Evolutionary conservation across 1,139 yeast genomes (phyloP).

Genomic region (Geotrichum reessii): DNA sequence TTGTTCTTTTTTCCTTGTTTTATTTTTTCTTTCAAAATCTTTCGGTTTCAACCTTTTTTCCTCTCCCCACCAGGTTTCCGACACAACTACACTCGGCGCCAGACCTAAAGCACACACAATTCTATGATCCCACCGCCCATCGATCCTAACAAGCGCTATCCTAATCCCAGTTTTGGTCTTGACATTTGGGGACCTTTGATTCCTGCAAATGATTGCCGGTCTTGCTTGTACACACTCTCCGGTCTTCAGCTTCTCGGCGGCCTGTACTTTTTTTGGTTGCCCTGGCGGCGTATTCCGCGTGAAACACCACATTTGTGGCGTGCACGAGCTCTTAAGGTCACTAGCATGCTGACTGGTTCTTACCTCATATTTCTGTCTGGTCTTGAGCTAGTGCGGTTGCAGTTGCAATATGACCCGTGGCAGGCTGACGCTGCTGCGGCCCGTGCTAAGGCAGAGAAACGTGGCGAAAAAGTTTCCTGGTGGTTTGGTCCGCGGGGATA

Average conservation of each 20-base stretch:
- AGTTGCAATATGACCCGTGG: slow-evolving; percentile 35
- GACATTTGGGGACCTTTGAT: slow-evolving; percentile 36
- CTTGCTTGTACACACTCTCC: slow-evolving; percentile 31
- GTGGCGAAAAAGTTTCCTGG: slow-evolving; percentile 23
- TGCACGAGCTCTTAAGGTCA: slow-evolving; percentile 24
- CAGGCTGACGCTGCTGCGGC: slow-evolving; percentile 34
- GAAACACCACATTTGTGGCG: slow-evolving; percentile 22
- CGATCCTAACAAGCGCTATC: slow-evolving; percentile 19
- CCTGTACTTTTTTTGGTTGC: slow-evolving; percentile 29
- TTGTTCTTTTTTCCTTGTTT: neutral
- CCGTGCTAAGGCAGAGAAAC: slow-evolving; percentile 23
- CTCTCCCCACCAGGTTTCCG: neutral
- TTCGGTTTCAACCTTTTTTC: neutral
- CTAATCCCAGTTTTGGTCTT: slow-evolving; percentile 35
- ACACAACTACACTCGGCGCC: neutral
- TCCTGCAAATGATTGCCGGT: slow-evolving; percentile 36
- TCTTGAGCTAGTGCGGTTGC: slow-evolving; percentile 30
- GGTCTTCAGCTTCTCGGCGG: slow-evolving; percentile 32
- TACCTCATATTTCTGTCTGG: slow-evolving; percentile 29
- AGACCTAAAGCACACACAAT: neutral
- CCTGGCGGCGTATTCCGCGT: slow-evolving; percentile 25
- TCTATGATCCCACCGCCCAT: slow-evolving; percentile 6
- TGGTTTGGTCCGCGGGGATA: slow-evolving; percentile 37
- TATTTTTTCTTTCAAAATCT: neutral
- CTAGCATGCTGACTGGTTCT: slow-evolving; percentile 29